phyloP scores from a whole-genome alignment of 192 early-diverging fungal species.

The Anaeromyces robustus region DNA sequence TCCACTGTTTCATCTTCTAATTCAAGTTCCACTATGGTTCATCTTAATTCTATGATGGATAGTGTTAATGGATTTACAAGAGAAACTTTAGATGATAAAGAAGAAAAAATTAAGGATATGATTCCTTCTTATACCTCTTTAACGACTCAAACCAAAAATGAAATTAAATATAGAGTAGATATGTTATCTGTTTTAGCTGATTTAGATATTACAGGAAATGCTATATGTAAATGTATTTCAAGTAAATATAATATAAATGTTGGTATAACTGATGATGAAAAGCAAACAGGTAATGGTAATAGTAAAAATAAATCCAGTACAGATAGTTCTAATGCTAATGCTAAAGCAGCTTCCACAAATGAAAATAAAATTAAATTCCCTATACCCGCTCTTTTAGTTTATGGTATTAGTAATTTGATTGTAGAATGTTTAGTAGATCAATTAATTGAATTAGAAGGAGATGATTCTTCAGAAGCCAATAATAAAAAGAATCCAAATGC shows the following conservation, averaged over 20 bases:
- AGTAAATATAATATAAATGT: background rate
- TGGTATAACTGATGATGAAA: background rate
- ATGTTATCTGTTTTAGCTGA: background rate
- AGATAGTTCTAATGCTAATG: background rate
- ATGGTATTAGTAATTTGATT: slow-evolving; percentile 31
- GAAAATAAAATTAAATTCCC: slow-evolving; percentile 1
- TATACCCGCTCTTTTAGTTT: slow-evolving; percentile 2
- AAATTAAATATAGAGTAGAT: background rate
- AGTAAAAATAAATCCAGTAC: background rate
- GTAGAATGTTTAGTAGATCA: slow-evolving; percentile 64
- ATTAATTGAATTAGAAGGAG: slow-evolving; percentile 41
- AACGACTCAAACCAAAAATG: background rate
- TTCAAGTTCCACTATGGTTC: background rate
- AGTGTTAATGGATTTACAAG: background rate
- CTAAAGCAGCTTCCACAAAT: background rate
- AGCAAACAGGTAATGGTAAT: background rate
- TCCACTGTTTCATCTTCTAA: background rate
- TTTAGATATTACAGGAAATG: background rate
- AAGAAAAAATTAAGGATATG: background rate
- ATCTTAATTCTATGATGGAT: background rate
- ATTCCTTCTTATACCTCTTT: background rate
- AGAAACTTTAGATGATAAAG: background rate
- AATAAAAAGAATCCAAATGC: background rate
- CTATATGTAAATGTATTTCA: background rate
- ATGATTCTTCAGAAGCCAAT: background rate